phyloP scores from a whole-genome alignment of 768 basidiomycete species.

The Amanita inopinata region DNA sequence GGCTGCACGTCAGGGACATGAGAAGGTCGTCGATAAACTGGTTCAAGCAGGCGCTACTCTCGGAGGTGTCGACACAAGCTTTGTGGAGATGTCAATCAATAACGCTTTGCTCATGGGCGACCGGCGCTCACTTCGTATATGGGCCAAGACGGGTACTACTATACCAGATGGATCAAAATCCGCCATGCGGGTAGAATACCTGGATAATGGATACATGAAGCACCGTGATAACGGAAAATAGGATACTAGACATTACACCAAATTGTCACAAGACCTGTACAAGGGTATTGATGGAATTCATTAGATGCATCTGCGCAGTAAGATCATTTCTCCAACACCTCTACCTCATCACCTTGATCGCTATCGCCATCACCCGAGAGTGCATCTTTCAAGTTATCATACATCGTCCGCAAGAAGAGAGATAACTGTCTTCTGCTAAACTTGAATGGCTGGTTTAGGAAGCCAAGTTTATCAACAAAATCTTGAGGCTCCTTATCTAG shows the following conservation, averaged over 20 bases:
- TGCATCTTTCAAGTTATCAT: constrained; percentile 37
- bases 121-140: constrained; percentile 33
- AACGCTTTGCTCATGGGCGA: constrained; percentile 31
- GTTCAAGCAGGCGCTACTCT: constrained; percentile 68
- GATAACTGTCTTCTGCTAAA: constrained; percentile 60
- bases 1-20: constrained; percentile 70
- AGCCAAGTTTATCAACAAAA: constrained; percentile 50
- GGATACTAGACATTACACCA: not conserved
- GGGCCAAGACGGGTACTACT: constrained; percentile 44
- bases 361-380: constrained; percentile 19
- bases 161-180: constrained; percentile 8
- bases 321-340: constrained; percentile 14
- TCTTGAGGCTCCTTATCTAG: constrained; percentile 52
- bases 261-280: not conserved
- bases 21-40: constrained; percentile 49
- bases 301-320: not conserved
- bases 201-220: not conserved
- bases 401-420: constrained; percentile 55
- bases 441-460: constrained; percentile 54
- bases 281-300: constrained; percentile 14
- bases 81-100: constrained; percentile 36
- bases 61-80: constrained; percentile 58
- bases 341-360: constrained; percentile 19
- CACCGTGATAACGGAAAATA: not conserved
- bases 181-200: not conserved